Evolutionary conservation across 345 rosid genomes (phyloP), one percentile per base, ranked within the genome.

Genomic region (Excoecaria agallocha): DNA sequence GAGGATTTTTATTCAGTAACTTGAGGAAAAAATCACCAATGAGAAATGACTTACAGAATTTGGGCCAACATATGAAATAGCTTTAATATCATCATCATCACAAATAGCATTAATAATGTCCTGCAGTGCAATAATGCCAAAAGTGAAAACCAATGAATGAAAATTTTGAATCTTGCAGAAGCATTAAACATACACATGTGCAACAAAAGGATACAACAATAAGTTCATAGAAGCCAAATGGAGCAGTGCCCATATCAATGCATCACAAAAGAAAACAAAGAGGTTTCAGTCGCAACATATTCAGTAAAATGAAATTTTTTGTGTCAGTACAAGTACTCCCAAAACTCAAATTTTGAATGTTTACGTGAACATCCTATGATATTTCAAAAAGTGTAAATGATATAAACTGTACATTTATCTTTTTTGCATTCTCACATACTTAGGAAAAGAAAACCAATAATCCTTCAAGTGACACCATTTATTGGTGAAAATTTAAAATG

Each of bases 1-100:
- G 19, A 61, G 17, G 43, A 30, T 30, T 22, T 8, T 37, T 49
- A 46, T 72, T 25, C 54, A 57, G 72, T 57, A 49, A 68, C 43
- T 15, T 52, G 54, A 2, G 17, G n/a, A 45, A 58, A 48, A 75
- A 49, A 17, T 12, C 15, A 24, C 2, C 68, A 76, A 19, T 12
- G 16, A 30, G 22, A 52, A 69, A 39, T 45, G 16, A 80, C 85
- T 81, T 79, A 86, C 87, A 5, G 57, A 67, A 80, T 75, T 75
- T 41, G 84, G 77, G 68, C 86, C 87, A 66, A 75, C 69, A 12
- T 81, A 84, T 7, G 87, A 82, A 58, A 86, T 50, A 65, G 89
- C 85, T 76, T 84, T 84, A 70, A 86, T 79, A 65, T 86, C 86
- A 56, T 82, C 87, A 75, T 86, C 86, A 65, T 86, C 87, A 30